Base-by-base conservation (phyloP, 768 basidiomycete species). In the Paxillus involutus region DNA sequence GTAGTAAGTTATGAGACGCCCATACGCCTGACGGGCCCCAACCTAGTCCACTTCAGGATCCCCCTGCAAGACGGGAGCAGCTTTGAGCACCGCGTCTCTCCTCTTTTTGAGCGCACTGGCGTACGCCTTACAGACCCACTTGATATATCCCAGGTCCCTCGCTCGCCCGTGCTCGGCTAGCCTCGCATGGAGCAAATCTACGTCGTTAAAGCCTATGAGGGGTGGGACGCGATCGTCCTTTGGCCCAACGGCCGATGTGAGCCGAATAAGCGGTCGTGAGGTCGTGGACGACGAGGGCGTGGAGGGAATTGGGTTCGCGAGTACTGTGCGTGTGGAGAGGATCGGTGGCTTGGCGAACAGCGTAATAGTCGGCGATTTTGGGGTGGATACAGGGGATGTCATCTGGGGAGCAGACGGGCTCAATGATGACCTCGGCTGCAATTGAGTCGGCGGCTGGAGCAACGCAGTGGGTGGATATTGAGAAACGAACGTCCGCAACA, bases 221-320 rank as follows among this genome's bases (percentile, higher is more conserved):
- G 94, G 94, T 0, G 94, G 90, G 6, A 97, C 86, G 21, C 79
- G 65, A 59, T 92, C 88, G 64, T 97, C 94, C 1, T 82, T 80
- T 4, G 88, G 76, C 16, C 83, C 81, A 3, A 75, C 69, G 0
- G 71, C 68, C 6, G 84, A 79, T 3, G 81, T 82, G 59, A 91
- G 74, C 19, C 90, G 84, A 19, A 96, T 87, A 30, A 94, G 69
- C 4, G 91, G 89, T 13, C 84, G 78, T 1, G 74, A 63, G 2
- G 53, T 41, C 6, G 49, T 52, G 0, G 59, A 16, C 83, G 14
- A 68, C 63, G 24, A 50, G 4, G 42, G 32, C 13, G 26, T 8
- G 5, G 40, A 17, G 21, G 61, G 29, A 0, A n/a, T 21, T 0
- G 68, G 33, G 43, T 71, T 69, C 42, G 42, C 46, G 24, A 92